Evolutionary conservation across 2,329 filamentous ascomycete species (phyloP).

Genomic region (Monilinia laxa): DNA sequence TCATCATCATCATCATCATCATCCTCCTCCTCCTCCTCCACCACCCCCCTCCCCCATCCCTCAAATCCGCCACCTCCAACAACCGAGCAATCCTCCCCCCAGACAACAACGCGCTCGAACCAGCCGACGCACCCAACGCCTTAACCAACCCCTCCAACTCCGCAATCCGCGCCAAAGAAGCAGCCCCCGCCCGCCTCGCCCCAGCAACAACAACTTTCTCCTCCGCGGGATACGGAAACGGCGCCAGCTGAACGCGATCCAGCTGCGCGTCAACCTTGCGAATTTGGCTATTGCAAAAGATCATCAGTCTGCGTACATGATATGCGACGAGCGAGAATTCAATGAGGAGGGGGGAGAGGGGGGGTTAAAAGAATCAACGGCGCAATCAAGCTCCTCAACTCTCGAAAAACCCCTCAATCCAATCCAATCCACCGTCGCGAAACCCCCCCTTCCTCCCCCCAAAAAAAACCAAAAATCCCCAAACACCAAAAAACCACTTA

Average conservation of each 20-base stretch:
- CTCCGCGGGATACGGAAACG: slow-evolving; percentile 43
- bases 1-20: slow-evolving; percentile 39
- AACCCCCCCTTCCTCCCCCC: neutral
- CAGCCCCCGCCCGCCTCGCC: slow-evolving; percentile 35
- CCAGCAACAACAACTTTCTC: slow-evolving; percentile 39
- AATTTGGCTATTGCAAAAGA: slow-evolving; percentile 47
- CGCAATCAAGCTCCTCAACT: no score
- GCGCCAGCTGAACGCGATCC: slow-evolving; percentile 58
- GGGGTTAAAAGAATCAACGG: no score
- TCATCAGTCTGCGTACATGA: neutral
- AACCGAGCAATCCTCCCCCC: slow-evolving; percentile 59
- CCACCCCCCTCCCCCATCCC: slow-evolving; percentile 41
- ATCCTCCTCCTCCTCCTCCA: no score
- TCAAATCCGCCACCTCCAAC: slow-evolving; percentile 62
- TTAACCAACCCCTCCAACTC: slow-evolving; percentile 68
- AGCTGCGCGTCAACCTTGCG: slow-evolving; percentile 64
- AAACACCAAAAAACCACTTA: slow-evolving; percentile 36
- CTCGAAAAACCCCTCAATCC: no score
- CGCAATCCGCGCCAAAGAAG: slow-evolving; percentile 54
- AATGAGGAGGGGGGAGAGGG: no score
- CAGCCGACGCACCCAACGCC: slow-evolving; percentile 67
- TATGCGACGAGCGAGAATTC: no score
- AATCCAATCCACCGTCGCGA: no score
- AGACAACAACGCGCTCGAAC: slow-evolving; percentile 61
- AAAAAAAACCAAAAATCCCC: no score